Base-by-base conservation (phyloP, 2,329 filamentous ascomycete genomes). In the Trichoderma polysporum region DNA sequence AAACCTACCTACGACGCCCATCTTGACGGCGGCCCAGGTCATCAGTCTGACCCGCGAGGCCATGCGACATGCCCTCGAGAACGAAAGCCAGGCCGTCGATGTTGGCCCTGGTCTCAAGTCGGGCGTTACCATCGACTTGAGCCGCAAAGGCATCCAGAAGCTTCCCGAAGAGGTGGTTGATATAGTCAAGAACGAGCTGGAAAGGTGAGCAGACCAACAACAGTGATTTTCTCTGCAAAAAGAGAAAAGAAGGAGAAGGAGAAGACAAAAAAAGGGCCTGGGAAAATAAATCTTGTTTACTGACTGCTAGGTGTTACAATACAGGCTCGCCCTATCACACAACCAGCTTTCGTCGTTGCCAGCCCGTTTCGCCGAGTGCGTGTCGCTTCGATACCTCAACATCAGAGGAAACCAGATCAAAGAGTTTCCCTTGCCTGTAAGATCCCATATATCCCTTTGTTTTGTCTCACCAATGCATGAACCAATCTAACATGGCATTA, bases 281-380 rank as follows among this genome's bases (percentile, higher is more conserved):
- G 39, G 5, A 2, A 5, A 58, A 35, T 4, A 39, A 7, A 25
- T 10, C 33, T 37, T 52, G 27, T 41, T 62, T 49, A 53, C 66
- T 70, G 65, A 70, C 66, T 45, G 25, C 15, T 33, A 13, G 15
- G 25, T 47, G 41, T 47, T 45, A 35, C 49, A 8, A 49, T 47
- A 19, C 74, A 93, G 91, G 72, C 86, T 94, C 62, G 91, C 91
- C 58, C 82, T 94, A 70, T 93, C 91, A n/a, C 91, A 94, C 79
- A 94, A 94, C 77, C 88, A 87, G 71, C 82, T 93, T 67, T 84
- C 87, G 35, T 83, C 85, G n/a, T 86, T 94, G 54, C 91, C 91
- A 6, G 75, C 82, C 27, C 86, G 90, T 63, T 91, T 94, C 72
- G 84, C 89, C 39, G 91, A 93, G 79, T 94, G 91, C 79, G 89